These are phyloP conservation scores for Diospyros kaki DNA, from an alignment of 148 eudicot genomes.

Conservation along the genomic window DNA sequence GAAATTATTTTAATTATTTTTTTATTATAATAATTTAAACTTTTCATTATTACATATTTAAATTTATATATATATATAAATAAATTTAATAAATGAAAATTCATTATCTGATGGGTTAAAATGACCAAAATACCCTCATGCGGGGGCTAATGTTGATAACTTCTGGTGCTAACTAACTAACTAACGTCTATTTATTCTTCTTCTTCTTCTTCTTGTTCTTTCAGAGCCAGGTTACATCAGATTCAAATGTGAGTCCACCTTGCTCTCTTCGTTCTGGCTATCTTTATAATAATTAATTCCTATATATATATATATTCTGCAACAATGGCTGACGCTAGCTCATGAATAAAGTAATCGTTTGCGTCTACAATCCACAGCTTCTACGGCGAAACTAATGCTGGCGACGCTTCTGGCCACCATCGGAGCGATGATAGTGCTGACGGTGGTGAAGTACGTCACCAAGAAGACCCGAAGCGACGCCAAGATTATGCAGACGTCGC, in stretches of 20 bases:
- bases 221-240: constrained; percentile 32
- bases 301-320: not conserved
- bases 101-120: too few species aligned
- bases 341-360: not conserved
- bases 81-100: not conserved
- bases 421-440: constrained; percentile 12
- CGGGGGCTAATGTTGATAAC: not conserved
- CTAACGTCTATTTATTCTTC: not conserved
- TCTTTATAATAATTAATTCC: not conserved
- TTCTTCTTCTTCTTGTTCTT: not conserved
- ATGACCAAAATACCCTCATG: too few species aligned
- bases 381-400: constrained; percentile 21
- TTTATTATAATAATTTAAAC: not conserved
- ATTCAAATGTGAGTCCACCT: constrained; percentile 25
- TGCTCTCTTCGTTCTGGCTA: not conserved
- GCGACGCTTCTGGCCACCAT: constrained; percentile 22
- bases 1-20: not conserved
- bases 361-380: constrained; percentile 18
- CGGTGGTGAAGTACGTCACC: constrained; percentile 30
- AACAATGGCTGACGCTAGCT: not conserved
- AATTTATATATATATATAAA: too few species aligned
- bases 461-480: constrained; percentile 9
- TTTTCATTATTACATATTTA: not conserved
- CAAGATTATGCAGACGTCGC: constrained; percentile 15
- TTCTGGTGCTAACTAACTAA: too few species aligned